phyloP scores from a whole-genome alignment of 768 basidiomycete genomes.

The Filobasidium floriforme region DNA sequence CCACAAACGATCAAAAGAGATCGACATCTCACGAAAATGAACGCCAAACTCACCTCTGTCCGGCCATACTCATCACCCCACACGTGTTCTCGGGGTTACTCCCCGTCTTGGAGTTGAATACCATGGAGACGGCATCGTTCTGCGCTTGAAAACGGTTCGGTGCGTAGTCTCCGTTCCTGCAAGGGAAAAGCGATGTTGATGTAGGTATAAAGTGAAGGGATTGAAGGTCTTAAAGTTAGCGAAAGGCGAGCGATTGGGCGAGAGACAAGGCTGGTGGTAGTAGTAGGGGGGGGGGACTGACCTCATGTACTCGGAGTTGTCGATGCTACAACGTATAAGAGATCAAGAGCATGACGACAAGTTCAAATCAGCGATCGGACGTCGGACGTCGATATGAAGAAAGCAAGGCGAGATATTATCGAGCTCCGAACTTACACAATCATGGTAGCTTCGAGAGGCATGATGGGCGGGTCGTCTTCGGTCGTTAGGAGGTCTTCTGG shows the following conservation, averaged over 20 bases:
- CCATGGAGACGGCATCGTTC: slow-evolving; percentile 76
- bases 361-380: slow-evolving; percentile 21
- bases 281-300: slow-evolving; percentile 26
- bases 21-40: too few relatives aligned
- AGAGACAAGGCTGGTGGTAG: not conserved
- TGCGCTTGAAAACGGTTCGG: slow-evolving; percentile 73
- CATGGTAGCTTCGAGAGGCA: slow-evolving; percentile 98
- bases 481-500: too few relatives aligned
- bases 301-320: slow-evolving; percentile 94
- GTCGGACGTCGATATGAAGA: not conserved
- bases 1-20: too few relatives aligned
- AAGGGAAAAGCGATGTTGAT: too few relatives aligned
- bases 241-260: too few relatives aligned
- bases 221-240: too few relatives aligned
- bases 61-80: slow-evolving; percentile 96
- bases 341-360: too few relatives aligned
- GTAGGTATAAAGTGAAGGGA: too few relatives aligned
- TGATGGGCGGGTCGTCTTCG: slow-evolving; percentile 44
- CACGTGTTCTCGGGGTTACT: slow-evolving; percentile 97
- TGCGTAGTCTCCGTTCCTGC: slow-evolving; percentile 39
- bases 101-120: slow-evolving; percentile 87
- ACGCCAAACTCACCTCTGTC: slow-evolving; percentile 61
- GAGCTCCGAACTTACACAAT: slow-evolving; percentile 59
- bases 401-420: too few relatives aligned
- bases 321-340: too few relatives aligned